Percentiles rank a stretch among this genome's conserved stretches.
These are phyloP conservation scores for Sodiomyces alkalinus DNA, from an alignment of 2,329 filamentous ascomycete genomes.

Conservation along the genomic window DNA sequence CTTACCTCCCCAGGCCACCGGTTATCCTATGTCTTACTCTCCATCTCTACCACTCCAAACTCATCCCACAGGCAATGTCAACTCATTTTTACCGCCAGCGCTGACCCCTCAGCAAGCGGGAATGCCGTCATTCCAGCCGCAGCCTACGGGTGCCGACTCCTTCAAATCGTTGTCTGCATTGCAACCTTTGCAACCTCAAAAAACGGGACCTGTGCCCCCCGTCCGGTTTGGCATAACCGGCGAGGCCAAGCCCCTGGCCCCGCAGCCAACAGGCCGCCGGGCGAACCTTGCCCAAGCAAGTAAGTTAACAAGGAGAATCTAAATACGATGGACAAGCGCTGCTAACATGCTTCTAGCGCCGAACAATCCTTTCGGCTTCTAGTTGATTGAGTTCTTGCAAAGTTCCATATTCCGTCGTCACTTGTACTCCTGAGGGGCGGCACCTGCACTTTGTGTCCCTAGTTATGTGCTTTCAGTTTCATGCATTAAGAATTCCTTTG, in stretches of 20 bases:
- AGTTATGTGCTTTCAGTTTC: no score
- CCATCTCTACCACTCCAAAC: conserved; percentile 35
- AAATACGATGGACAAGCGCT: background rate
- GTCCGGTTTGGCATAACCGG: conserved; percentile 73
- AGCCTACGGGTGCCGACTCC: conserved; percentile 34
- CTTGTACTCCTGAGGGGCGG: no score
- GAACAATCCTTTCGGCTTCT: conserved; percentile 39
- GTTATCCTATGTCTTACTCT: conserved; percentile 33
- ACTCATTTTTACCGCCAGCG: conserved; percentile 42
- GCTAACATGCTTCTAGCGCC: conserved; percentile 23
- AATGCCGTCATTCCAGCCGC: conserved; percentile 29
- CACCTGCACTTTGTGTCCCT: no score
- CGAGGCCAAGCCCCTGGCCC: conserved; percentile 59
- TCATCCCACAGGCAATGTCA: conserved; percentile 28
- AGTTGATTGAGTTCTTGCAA: no score
- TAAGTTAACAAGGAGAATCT: conserved; percentile 49
- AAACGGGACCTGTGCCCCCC: conserved; percentile 58
- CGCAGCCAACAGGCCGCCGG: conserved; percentile 77
- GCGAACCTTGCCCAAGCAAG: conserved; percentile 91
- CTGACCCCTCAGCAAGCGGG: conserved; percentile 46
- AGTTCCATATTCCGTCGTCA: no score
- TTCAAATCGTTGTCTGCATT: no score
- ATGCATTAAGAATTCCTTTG: no score
- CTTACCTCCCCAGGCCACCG: conserved; percentile 48
- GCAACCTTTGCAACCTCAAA: conserved; percentile 30